These are phyloP conservation scores for Vitrella brassicaformis DNA, from an alignment of 73 alveolate genomes.

Conservation along the genomic window DNA sequence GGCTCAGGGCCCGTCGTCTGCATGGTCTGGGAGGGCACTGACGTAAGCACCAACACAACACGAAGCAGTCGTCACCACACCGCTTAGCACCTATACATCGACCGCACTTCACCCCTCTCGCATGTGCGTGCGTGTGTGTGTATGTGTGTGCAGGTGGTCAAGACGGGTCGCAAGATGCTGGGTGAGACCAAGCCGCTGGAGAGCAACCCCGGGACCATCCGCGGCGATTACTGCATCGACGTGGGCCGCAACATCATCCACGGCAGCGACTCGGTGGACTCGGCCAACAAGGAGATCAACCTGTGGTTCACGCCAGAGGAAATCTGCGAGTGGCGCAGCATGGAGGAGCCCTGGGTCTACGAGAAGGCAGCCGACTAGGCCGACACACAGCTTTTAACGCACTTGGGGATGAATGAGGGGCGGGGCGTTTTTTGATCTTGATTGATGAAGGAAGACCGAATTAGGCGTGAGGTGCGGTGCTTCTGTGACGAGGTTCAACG, in stretches of 20 bases:
- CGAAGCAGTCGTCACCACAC: not conserved
- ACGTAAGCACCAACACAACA: constrained; percentile 29
- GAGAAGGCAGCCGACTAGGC: no score
- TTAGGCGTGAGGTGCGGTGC: no score
- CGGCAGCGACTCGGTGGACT: constrained; percentile 86
- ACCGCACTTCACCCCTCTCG: no score
- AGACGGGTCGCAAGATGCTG: constrained; percentile 80
- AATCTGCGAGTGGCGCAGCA: not conserved
- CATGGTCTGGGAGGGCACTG: constrained; percentile 95
- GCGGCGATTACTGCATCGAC: constrained; percentile 92
- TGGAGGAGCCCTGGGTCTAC: no score
- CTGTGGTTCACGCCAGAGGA: constrained; percentile 86
- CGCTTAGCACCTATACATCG: no score
- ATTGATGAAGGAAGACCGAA: no score
- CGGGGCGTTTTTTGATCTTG: no score
- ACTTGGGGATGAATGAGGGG: no score
- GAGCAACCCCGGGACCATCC: constrained; percentile 91
- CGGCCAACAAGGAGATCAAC: constrained; percentile 84
- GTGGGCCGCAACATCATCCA: constrained; percentile 90
- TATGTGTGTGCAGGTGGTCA: no score
- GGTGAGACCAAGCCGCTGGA: constrained; percentile 91
- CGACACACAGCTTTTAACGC: no score
- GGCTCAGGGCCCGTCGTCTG: constrained; percentile 93
- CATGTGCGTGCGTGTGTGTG: no score
- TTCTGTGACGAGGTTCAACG: no score